phyloP scores from a whole-genome alignment of 1,139 yeast species.

The Zygosaccharomyces sapae region DNA sequence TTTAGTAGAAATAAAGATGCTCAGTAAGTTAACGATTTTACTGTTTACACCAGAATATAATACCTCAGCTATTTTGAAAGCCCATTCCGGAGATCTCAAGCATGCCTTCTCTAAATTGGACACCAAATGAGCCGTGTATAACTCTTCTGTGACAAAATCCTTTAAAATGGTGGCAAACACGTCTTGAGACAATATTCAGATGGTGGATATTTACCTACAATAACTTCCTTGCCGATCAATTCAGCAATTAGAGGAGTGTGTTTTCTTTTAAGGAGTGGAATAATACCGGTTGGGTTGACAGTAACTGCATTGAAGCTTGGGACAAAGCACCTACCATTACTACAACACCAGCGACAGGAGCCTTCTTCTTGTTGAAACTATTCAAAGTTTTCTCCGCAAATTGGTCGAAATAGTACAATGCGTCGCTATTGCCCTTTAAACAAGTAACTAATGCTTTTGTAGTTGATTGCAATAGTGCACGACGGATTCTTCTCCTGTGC shows the following conservation, averaged over 20 bases:
- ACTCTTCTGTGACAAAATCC: constrained; percentile 43
- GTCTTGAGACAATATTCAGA: constrained; percentile 30
- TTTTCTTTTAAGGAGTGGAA: constrained; percentile 31
- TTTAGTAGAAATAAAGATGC: constrained; percentile 45
- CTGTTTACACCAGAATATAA: constrained; percentile 42
- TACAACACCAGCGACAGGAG: constrained; percentile 33
- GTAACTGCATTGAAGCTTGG: constrained; percentile 39
- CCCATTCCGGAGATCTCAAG: constrained; percentile 75
- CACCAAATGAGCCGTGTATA: constrained; percentile 43
- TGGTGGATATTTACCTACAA: constrained; percentile 47
- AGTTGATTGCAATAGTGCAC: constrained; percentile 43
- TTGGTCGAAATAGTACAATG: constrained; percentile 10
- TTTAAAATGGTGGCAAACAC: constrained; percentile 38
- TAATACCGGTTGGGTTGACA: constrained; percentile 43
- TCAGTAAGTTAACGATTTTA: constrained; percentile 39
- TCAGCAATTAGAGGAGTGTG: constrained; percentile 26
- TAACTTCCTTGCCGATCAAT: constrained; percentile 41
- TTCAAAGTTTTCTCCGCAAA: constrained; percentile 17
- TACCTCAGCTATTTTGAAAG: constrained; percentile 49
- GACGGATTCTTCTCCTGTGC: constrained; percentile 49
- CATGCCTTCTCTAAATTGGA: constrained; percentile 73
- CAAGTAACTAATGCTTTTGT: constrained; percentile 26
- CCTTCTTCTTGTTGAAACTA: constrained; percentile 19
- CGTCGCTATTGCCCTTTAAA: constrained; percentile 17
- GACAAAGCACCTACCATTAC: constrained; percentile 43